Evolutionary conservation across 176 grass and related monocot species (phyloP).

Genomic region (Eragrostis curvula): DNA sequence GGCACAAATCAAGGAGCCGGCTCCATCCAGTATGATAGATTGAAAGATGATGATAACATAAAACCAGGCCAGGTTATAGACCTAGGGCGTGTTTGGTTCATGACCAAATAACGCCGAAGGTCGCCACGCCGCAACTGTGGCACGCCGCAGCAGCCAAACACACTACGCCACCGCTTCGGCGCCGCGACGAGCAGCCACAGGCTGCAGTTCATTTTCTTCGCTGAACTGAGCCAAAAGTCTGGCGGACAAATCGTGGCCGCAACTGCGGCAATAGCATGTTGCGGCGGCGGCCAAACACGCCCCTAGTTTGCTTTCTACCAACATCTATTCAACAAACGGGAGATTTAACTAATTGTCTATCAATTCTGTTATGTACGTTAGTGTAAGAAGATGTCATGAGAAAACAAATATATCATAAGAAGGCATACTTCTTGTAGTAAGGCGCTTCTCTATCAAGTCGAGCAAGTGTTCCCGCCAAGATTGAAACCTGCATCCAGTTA

Average conservation of each 20-base stretch:
- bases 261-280: too few relatives aligned
- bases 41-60: not conserved
- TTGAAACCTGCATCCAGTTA: conserved; percentile 79
- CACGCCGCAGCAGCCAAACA: too few relatives aligned
- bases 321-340: not conserved
- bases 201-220: too few relatives aligned
- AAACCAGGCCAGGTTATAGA: not conserved
- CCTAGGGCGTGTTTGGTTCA: too few relatives aligned
- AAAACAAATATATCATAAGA: conserved; percentile 13
- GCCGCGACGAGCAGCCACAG: too few relatives aligned
- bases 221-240: too few relatives aligned
- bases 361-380: not conserved
- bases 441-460: conserved; percentile 99
- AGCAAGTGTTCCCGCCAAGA: conserved; percentile 99
- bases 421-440: conserved; percentile 94
- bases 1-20: not conserved
- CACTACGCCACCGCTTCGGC: too few relatives aligned
- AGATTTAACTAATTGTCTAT: not conserved
- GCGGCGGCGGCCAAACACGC: too few relatives aligned
- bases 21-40: not conserved
- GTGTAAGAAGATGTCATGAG: not conserved
- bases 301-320: not conserved
- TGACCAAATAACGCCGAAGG: too few relatives aligned
- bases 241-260: too few relatives aligned
- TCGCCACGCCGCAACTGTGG: too few relatives aligned